A percentile compares a stretch with the other conserved stretches of the same genome.
Conservation (phyloP, 768 basidiomycete genomes). For the Tulasnella sp. region DNA sequence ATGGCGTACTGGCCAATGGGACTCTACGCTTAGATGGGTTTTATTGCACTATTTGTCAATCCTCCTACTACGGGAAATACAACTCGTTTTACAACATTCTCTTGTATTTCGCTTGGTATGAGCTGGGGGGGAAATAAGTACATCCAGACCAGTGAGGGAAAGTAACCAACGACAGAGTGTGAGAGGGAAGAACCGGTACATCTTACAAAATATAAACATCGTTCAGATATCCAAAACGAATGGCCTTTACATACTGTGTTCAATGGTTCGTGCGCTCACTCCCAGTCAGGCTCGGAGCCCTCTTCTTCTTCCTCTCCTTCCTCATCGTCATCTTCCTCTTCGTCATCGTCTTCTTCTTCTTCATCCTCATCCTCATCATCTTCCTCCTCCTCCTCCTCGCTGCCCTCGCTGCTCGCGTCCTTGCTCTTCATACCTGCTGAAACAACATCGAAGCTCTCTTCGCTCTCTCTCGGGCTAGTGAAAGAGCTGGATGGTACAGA, state of each 20-base stretch:
- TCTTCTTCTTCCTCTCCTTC: slow-evolving; percentile 26
- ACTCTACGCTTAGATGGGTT: slow-evolving; percentile 34
- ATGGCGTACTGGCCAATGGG: slow-evolving; percentile 63
- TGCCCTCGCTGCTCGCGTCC: slow-evolving; percentile 23
- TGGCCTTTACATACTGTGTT: background rate
- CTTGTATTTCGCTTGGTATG: background rate
- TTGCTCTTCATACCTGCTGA: slow-evolving; percentile 17
- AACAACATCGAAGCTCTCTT: slow-evolving; percentile 66
- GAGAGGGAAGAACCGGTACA: background rate
- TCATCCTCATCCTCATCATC: slow-evolving; percentile 37
- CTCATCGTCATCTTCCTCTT: slow-evolving; percentile 33
- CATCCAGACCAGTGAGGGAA: background rate
- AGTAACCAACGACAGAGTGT: background rate
- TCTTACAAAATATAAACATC: background rate
- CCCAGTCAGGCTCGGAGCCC: slow-evolving; percentile 11
- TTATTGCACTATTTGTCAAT: background rate
- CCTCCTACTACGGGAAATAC: background rate
- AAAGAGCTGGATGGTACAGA: slow-evolving; percentile 39
- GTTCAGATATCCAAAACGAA: background rate
- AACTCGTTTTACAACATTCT: background rate
- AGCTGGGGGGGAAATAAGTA: background rate
- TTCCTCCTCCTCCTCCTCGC: slow-evolving; percentile 39
- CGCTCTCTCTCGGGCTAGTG: slow-evolving; percentile 44
- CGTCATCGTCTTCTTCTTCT: slow-evolving; percentile 31
- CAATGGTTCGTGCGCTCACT: background rate